These are phyloP conservation scores for Mycena filopes DNA, from an alignment of 768 basidiomycete species.

Conservation along the genomic window DNA sequence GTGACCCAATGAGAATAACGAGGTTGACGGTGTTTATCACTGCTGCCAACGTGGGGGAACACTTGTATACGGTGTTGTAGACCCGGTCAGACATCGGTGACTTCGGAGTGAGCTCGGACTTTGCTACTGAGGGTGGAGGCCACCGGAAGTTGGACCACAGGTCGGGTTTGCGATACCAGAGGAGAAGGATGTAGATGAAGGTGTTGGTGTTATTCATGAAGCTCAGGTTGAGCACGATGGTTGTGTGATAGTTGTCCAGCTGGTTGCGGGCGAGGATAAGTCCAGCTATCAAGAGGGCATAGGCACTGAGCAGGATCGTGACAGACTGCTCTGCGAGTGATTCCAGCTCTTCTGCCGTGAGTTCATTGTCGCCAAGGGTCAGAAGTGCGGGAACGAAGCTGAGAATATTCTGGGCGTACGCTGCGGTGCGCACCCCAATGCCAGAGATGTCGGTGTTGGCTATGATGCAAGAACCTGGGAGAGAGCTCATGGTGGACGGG, in stretches of 20 bases:
- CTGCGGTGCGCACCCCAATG: neutral
- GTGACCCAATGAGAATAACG: neutral
- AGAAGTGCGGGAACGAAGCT: neutral
- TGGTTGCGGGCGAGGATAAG: neutral
- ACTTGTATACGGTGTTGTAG: too few species aligned
- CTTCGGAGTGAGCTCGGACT: too few species aligned
- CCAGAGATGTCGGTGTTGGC: slow-evolving; percentile 5
- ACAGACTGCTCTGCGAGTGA: neutral
- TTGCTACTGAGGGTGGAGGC: neutral
- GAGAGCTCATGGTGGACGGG: neutral
- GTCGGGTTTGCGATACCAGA: neutral
- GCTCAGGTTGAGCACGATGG: neutral
- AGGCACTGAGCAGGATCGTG: slow-evolving; percentile 1
- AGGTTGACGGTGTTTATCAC: neutral
- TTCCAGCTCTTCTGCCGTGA: neutral
- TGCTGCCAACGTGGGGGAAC: too few species aligned
- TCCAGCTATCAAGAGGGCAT: neutral
- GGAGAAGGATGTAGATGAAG: neutral
- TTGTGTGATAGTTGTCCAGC: slow-evolving; percentile 2
- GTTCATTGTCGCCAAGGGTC: neutral
- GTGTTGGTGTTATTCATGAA: neutral
- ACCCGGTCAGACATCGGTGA: too few species aligned
- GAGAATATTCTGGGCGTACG: slow-evolving; percentile 1
- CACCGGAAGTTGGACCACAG: neutral
- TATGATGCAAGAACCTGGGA: neutral